Conservation (phyloP, 176 grass and related monocot species). For the Oryza punctata region DNA sequence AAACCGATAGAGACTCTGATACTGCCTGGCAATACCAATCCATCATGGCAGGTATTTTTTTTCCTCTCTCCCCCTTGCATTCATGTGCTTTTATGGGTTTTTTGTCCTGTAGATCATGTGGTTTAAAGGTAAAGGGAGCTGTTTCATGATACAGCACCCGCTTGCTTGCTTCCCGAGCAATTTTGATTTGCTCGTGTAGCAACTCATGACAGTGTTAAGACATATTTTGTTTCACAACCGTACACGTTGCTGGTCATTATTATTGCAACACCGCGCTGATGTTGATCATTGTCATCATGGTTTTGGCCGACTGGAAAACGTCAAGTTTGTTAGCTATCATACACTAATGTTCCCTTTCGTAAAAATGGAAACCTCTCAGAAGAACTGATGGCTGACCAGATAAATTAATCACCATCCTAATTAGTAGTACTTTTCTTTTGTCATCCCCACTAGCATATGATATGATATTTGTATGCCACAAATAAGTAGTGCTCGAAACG, state of each 20-base stretch:
- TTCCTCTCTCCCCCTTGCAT: background rate
- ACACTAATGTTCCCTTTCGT: background rate
- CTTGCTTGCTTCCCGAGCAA: conserved; percentile 33
- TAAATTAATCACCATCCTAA: background rate
- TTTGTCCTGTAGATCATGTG: background rate
- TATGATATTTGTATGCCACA: no score
- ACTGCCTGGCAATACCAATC: background rate
- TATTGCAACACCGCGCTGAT: background rate
- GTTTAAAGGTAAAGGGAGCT: background rate
- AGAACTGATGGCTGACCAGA: background rate
- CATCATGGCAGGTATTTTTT: background rate
- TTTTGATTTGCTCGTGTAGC: conserved; percentile 9
- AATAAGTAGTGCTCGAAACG: no score
- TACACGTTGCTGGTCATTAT: background rate
- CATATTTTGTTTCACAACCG: background rate
- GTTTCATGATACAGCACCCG: conserved; percentile 2
- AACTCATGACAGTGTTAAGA: conserved; percentile 10
- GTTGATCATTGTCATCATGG: background rate
- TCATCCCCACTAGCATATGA: no score
- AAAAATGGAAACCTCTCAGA: background rate
- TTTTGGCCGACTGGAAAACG: no score
- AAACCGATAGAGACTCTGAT: background rate
- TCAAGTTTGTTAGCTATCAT: no score
- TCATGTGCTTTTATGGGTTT: background rate
- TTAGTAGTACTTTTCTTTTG: background rate